Base-by-base conservation (phyloP, 257 asterid genomes). In the Solanum pinnatisectum region DNA sequence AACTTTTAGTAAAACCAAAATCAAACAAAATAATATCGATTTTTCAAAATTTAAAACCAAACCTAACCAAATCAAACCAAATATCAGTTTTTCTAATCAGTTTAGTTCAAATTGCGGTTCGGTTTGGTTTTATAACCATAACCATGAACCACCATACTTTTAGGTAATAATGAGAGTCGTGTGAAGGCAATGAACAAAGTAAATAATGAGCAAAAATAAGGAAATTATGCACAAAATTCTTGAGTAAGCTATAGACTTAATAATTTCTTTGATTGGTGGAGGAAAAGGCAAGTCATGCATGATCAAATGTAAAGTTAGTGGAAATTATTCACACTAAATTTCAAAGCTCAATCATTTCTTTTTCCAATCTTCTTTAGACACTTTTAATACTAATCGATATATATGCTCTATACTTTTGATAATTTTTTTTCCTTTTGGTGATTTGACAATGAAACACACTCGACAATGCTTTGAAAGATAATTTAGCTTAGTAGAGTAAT, bases 241-340 rank as follows among this genome's bases (percentile, higher is more conserved):
- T 36, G n/a, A 74, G 52, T 74, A 73, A 36, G 82, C 30, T 74
- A 10, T 10, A 74, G 1, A 37, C 52, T 74, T 74, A 36, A 74
- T 74, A 36, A 74, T 36, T 74, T 27, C 52, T 36, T 74, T 10
- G 4, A 68, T 68, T 12, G 59, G 27, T 40, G 49, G 56, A 25
- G 86, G 67, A 83, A 84, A 22, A 32, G 86, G 83, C 84, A 82
- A 72, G 42, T 33, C 6, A 72, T 73, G 87, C 44, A 83, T 30
- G 87, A 68, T 46, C 60, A 84, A 70, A 46, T 84, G 7, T 40
- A 56, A 76, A 49, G 85, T 10, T 32, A 68, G 59, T 49, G 82
- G 89, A 91, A 36, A 72, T 86, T 89, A 86, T 87, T 87, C 85
- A 60, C 56, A 46, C 36, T 6, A 13, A 40, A 76, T 23, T 77